Conservation (phyloP, 2,329 filamentous ascomycete species). For the Fusarium sp. region DNA sequence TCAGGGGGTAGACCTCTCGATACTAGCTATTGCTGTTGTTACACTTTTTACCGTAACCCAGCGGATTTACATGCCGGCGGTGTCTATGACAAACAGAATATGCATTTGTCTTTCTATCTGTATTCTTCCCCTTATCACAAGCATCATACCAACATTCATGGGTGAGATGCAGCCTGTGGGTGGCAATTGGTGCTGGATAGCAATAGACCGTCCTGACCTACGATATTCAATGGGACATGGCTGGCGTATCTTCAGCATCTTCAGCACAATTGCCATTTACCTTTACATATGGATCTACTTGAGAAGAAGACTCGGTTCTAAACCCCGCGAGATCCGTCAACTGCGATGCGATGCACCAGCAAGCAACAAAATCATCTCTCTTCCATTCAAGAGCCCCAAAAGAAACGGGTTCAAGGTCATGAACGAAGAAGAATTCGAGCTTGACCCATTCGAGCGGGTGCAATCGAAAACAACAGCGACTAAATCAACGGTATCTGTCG, state of each 20-base stretch:
- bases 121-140: not conserved
- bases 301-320: not conserved
- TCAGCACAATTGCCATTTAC: not conserved
- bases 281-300: not conserved
- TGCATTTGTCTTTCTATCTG: not conserved
- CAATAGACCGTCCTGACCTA: not conserved
- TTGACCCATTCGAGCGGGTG: not conserved
- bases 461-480: too few species aligned
- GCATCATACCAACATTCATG: not conserved
- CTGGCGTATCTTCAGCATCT: not conserved
- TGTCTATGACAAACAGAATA: not conserved
- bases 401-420: not conserved
- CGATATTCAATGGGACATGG: slow-evolving; percentile 1
- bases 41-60: slow-evolving; percentile 4
- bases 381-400: not conserved
- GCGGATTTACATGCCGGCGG: not conserved
- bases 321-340: too few species aligned
- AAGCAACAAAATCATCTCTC: not conserved
- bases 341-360: not conserved
- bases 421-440: not conserved
- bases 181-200: slow-evolving; percentile 6
- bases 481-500: too few species aligned
- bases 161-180: not conserved
- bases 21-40: not conserved
- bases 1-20: slow-evolving; percentile 2